Conservation (phyloP, 192 early-diverging fungal genomes). For the Blastocladiella britannica region DNA sequence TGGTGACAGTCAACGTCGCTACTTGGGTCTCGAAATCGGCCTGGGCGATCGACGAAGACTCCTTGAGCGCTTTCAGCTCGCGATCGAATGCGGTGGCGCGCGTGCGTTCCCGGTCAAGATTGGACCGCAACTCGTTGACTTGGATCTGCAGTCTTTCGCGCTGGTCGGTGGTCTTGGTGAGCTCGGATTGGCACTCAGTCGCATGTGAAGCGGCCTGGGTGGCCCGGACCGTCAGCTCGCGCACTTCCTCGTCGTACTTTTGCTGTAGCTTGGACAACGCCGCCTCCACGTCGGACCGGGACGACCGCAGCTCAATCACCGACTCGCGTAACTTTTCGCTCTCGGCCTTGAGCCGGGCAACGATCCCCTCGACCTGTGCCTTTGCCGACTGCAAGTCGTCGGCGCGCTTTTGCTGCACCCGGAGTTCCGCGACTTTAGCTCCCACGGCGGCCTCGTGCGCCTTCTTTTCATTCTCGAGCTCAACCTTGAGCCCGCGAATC, state of each 20-base stretch:
- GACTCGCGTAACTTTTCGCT: not conserved
- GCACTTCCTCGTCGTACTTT: not conserved
- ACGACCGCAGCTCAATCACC: not conserved
- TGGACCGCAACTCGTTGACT: not conserved
- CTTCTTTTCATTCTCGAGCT: not conserved
- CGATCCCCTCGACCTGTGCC: not conserved
- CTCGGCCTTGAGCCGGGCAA: not conserved
- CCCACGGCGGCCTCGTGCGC: not conserved
- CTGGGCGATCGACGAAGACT: not conserved
- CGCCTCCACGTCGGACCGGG: not conserved
- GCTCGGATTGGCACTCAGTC: no score
- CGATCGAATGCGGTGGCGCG: not conserved
- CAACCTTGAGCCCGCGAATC: not conserved
- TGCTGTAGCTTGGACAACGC: not conserved
- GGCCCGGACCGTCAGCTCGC: not conserved
- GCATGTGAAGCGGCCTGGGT: not conserved
- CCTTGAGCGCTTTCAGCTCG: not conserved
- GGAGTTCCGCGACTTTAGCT: no score
- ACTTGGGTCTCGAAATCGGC: not conserved
- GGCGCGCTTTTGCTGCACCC: no score
- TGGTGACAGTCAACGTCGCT: not conserved
- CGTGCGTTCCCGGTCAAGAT: not conserved
- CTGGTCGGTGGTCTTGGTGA: not conserved
- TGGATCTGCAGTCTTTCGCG: not conserved
- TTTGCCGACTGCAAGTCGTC: not conserved